Base-by-base conservation (phyloP, 1,284 basidiomycete species). In the Pterulicium gracile region DNA sequence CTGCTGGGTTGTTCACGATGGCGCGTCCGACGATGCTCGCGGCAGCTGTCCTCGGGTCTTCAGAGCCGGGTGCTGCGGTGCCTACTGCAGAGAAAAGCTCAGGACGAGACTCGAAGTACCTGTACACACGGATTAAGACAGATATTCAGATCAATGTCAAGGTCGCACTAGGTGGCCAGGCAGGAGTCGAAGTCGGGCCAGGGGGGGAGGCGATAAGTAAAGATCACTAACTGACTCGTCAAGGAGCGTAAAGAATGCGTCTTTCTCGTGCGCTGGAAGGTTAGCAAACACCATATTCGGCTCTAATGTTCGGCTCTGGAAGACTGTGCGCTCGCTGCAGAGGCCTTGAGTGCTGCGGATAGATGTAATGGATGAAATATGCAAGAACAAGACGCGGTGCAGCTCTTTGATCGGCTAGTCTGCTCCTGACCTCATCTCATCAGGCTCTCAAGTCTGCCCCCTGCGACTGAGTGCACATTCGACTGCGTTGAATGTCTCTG, bases 21-120 rank as follows among this genome's bases (percentile, higher is more conserved):
- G 76, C 74, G 21, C 66, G 64, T 46, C 72, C 67, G 7, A 73
- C 67, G 19, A 69, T 71, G 36, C 73, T 68, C 4, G 68, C 65
- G 2, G 70, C 72, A 1, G 62, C 57, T 0, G 58, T 42, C 56
- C 50, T 54, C 44, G 14, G 52, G 14, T 41, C 50, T 5, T 52
- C 48, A 1, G 56, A 48, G 12, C 42, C 46, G n/a, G 42, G 19
- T 4, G 48, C 21, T 3, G 48, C 27, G 5, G 44, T 34, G 45
- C 51, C 49, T 27, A 27, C 51, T 36, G 5, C 43, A 14, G 52
- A 54, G 18, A 76, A 56, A 17, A 88, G 67, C 48, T 86, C 80
- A 34, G 85, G 86, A 42, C 86, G 79, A 19, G 83, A 77, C 41
- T 76, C 63, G 61, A 88, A 88, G 64, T 88, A 88, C 56, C 85